These are phyloP conservation scores for Osmanthus fragrans DNA, from an alignment of 257 asterid genomes.

Conservation along the genomic window DNA sequence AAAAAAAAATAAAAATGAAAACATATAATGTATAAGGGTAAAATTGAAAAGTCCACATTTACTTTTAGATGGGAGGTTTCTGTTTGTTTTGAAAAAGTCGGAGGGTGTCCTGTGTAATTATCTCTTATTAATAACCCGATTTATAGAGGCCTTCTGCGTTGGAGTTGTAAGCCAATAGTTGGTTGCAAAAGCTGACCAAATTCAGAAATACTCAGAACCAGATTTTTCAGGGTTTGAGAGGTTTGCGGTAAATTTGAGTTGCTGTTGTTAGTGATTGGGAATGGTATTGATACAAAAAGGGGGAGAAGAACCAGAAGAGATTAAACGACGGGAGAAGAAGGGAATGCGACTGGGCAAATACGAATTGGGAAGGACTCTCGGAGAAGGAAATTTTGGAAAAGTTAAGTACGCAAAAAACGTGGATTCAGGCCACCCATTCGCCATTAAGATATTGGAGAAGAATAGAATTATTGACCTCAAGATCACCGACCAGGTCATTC, in stretches of 20 bases:
- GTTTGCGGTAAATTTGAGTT: background rate
- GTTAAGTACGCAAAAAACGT: conserved; percentile 73
- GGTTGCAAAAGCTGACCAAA: background rate
- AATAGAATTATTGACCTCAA: conserved; percentile 62
- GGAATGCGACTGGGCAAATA: conserved; percentile 80
- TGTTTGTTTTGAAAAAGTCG: background rate
- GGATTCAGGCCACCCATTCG: conserved; percentile 64
- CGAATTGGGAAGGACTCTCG: conserved; percentile 80
- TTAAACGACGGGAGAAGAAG: conserved; percentile 17
- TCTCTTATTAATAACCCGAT: background rate
- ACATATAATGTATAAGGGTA: too few species aligned
- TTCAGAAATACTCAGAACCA: background rate
- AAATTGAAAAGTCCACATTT: too few species aligned
- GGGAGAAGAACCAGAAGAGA: conserved; percentile 14
- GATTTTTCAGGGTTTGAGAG: background rate
- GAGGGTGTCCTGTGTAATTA: background rate
- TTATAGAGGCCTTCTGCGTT: background rate
- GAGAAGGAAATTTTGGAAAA: conserved; percentile 94
- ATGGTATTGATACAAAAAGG: conserved; percentile 46
- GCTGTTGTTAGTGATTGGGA: background rate
- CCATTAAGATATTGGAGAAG: conserved; percentile 84
- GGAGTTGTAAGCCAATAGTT: background rate
- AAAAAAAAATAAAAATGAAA: too few species aligned
- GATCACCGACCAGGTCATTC: conserved; percentile 72
- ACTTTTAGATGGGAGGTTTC: background rate